Conservation (phyloP, 164 flowering plant genomes). For the Stephania yunnanensis region DNA sequence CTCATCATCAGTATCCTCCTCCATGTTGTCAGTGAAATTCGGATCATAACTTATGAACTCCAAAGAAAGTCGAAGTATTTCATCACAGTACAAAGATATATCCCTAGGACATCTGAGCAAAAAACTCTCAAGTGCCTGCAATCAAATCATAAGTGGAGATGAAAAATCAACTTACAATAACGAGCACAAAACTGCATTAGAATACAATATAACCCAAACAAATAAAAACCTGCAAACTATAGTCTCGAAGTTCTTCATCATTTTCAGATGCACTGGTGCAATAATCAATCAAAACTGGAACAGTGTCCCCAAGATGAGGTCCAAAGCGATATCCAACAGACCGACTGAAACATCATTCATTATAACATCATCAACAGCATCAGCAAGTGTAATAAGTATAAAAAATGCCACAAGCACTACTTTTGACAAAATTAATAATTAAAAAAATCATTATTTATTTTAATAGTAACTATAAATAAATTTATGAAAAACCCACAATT, state of each 20-base stretch:
- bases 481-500: no score
- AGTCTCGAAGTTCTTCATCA: slow-evolving; percentile 98
- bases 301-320: slow-evolving; percentile 81
- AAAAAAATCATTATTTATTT: not conserved
- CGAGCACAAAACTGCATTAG: not conserved
- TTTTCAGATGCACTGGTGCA: slow-evolving; percentile 90
- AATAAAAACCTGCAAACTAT: slow-evolving; percentile 85
- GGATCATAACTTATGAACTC: slow-evolving; percentile 95
- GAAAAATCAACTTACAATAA: not conserved
- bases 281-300: slow-evolving; percentile 74
- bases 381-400: not conserved
- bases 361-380: not conserved
- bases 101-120: slow-evolving; percentile 91
- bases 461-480: no score
- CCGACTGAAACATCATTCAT: slow-evolving; percentile 46
- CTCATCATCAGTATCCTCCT: slow-evolving; percentile 95
- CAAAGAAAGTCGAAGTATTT: slow-evolving; percentile 72
- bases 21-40: slow-evolving; percentile 97
- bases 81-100: slow-evolving; percentile 74
- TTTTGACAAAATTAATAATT: no score
- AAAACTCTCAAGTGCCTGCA: slow-evolving; percentile 94
- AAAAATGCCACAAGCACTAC: not conserved
- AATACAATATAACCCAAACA: not conserved
- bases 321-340: slow-evolving; percentile 99
- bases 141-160: not conserved